Evolutionary conservation across 371 early-diverging fungal species (phyloP).

Genomic region (Scutellospora calospora): DNA sequence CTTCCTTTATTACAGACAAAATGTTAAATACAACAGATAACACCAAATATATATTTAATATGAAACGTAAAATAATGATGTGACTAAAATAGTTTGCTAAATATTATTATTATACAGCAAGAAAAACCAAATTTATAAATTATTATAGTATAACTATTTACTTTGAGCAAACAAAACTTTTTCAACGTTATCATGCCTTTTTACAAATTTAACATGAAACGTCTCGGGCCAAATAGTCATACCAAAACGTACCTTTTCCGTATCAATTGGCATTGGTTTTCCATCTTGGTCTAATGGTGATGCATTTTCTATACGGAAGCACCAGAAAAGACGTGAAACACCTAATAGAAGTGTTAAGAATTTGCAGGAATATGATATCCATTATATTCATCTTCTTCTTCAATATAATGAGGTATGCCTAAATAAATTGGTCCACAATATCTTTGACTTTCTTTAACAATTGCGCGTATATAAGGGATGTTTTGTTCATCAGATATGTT

Average conservation of each 20-base stretch:
- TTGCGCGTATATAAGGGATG: slow-evolving; percentile 19
- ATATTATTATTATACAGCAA: no score
- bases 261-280: background rate
- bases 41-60: no score
- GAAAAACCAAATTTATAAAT: no score
- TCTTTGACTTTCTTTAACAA: slow-evolving; percentile 11
- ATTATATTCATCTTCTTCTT: slow-evolving; percentile 15
- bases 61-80: no score
- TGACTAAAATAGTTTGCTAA: no score
- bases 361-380: no score
- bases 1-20: no score
- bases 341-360: no score
- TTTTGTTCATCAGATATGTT: background rate
- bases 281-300: background rate
- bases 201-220: background rate
- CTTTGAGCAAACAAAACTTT: no score
- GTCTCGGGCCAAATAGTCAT: background rate
- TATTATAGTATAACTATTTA: no score
- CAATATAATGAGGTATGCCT: background rate
- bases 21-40: no score
- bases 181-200: background rate
- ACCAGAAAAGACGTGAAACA: background rate
- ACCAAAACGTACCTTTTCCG: background rate
- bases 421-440: background rate
- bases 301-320: background rate